These are phyloP conservation scores for Tricholoma matsutake DNA, from an alignment of 768 basidiomycete genomes.

Conservation along the genomic window DNA sequence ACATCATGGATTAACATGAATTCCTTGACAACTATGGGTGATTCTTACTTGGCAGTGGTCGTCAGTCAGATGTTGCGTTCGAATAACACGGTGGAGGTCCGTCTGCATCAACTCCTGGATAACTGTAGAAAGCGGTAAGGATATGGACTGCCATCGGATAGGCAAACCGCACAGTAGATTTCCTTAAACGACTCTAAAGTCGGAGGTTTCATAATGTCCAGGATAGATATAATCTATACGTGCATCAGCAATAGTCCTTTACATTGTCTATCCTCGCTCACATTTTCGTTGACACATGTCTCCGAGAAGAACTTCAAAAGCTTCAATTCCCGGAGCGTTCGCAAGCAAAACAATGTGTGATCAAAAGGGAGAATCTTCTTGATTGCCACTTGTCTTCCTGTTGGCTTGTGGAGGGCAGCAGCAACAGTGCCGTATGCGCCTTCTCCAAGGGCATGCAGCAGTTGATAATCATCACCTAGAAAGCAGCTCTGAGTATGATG, in stretches of 20 bases:
- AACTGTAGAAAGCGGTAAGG: slow-evolving; percentile 37
- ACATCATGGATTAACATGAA: neutral
- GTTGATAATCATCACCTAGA: slow-evolving; percentile 68
- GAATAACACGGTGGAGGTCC: slow-evolving; percentile 87
- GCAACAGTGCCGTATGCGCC: slow-evolving; percentile 91
- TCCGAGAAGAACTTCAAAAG: slow-evolving; percentile 83
- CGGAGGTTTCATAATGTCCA: slow-evolving; percentile 85
- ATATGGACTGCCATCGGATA: slow-evolving; percentile 1
- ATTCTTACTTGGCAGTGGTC: slow-evolving; percentile 75
- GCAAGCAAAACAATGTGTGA: slow-evolving; percentile 86
- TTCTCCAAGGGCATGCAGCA: slow-evolving; percentile 75
- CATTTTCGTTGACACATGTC: slow-evolving; percentile 78
- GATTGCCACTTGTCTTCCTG: slow-evolving; percentile 85
- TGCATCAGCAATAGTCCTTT: slow-evolving; percentile 3
- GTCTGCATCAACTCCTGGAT: slow-evolving; percentile 91
- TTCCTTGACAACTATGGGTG: neutral
- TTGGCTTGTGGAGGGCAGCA: slow-evolving; percentile 81
- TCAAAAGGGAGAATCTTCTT: slow-evolving; percentile 96
- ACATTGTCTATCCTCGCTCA: slow-evolving; percentile 25
- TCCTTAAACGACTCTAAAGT: slow-evolving; percentile 78
- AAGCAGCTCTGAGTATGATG: neutral
- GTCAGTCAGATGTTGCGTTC: slow-evolving; percentile 86
- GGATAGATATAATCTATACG: slow-evolving; percentile 80
- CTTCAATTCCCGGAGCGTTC: slow-evolving; percentile 90
- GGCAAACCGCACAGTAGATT: slow-evolving; percentile 62